Evolutionary conservation across 441 rosid species (phyloP).

Genomic region (Macaranga tanarius): DNA sequence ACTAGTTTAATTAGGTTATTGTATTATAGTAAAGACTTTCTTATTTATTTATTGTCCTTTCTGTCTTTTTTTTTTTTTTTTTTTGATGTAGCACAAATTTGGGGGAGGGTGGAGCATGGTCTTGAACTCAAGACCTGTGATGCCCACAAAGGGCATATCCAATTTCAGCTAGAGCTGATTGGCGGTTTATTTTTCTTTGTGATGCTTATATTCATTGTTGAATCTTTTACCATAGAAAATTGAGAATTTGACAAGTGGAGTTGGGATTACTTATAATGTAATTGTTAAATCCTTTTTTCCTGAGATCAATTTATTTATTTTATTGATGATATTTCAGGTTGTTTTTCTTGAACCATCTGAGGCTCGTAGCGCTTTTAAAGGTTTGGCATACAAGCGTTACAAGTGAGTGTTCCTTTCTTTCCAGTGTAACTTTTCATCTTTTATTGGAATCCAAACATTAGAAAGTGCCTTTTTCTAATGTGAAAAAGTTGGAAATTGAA

Average conservation of each 20-base stretch:
- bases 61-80: too few relatives aligned
- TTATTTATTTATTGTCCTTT: neutral
- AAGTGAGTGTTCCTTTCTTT: conserved; percentile 51
- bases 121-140: too few relatives aligned
- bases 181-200: neutral
- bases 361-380: conserved; percentile 84
- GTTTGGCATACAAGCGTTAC: conserved; percentile 86
- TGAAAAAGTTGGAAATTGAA: neutral
- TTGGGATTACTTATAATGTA: neutral
- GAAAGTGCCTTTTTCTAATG: neutral
- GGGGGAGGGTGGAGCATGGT: too few relatives aligned
- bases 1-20: neutral
- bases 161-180: too few relatives aligned
- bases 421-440: neutral
- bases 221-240: neutral
- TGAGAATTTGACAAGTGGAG: neutral
- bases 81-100: too few relatives aligned
- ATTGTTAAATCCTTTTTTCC: neutral
- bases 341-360: conserved; percentile 82
- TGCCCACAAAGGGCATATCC: too few relatives aligned
- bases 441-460: neutral
- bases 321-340: conserved; percentile 48
- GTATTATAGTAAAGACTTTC: neutral
- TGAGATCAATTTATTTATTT: neutral
- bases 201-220: neutral